Evolutionary conservation across 1,284 basidiomycete species (phyloP).

Genomic region (Sporisorium graminicola): DNA sequence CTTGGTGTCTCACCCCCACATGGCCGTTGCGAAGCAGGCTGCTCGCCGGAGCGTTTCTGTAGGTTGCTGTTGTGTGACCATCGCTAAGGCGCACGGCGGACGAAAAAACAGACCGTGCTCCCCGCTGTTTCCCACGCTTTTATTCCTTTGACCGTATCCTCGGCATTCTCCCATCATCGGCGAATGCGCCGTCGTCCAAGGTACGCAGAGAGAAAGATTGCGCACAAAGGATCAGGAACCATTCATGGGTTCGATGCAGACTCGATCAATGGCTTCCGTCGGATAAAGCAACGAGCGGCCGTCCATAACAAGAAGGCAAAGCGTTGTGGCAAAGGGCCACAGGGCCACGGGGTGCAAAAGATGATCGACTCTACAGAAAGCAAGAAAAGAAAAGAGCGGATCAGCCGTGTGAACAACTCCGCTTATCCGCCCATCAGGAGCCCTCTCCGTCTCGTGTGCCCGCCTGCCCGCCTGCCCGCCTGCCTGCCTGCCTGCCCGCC

Average conservation of each 20-base stretch:
- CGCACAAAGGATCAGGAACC: neutral
- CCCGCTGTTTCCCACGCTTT: neutral
- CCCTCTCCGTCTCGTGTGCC: too few relatives aligned
- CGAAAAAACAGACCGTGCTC: too few relatives aligned
- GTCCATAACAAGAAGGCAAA: too few relatives aligned
- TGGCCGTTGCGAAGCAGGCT: too few relatives aligned
- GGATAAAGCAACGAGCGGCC: neutral
- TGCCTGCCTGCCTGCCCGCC: too few relatives aligned
- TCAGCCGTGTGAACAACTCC: neutral
- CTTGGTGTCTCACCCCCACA: too few relatives aligned
- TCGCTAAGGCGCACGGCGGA: neutral
- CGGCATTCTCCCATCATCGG: neutral
- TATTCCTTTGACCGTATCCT: neutral
- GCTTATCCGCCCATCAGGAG: too few relatives aligned
- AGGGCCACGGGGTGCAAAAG: neutral
- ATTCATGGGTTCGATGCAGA: neutral
- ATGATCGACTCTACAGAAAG: conserved; percentile 1
- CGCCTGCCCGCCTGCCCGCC: too few relatives aligned
- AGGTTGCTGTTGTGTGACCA: too few relatives aligned
- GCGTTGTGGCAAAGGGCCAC: too few relatives aligned
- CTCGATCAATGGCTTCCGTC: neutral
- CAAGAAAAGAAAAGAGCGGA: neutral
- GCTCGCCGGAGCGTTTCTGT: too few relatives aligned
- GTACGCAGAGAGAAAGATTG: too few relatives aligned
- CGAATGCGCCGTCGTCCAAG: neutral